Conservation (phyloP, 2,329 filamentous ascomycete genomes). For the Aspergillus amoenus region DNA sequence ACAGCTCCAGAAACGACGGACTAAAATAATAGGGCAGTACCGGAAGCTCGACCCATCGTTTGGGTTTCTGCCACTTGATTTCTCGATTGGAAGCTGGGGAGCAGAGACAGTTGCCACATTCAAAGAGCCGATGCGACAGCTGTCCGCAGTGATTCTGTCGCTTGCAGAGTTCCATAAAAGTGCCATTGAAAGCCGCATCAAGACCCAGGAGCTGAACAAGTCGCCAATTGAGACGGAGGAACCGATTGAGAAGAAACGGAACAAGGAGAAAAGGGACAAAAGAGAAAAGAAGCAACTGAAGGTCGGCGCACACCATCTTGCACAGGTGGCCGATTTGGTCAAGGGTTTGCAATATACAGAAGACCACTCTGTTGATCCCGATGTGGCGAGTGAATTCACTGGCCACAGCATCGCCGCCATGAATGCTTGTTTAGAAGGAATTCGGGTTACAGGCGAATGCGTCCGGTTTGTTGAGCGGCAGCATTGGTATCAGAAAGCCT, state of each 20-base stretch:
- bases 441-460: slow-evolving; percentile 6
- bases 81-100: slow-evolving; percentile 49
- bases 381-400: slow-evolving; percentile 35
- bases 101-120: slow-evolving; percentile 44
- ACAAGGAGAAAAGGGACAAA: neutral
- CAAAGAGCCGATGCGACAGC: slow-evolving; percentile 36
- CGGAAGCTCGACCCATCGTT: slow-evolving; percentile 42
- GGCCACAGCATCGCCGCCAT: slow-evolving; percentile 28
- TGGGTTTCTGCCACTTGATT: slow-evolving; percentile 49
- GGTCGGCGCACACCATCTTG: neutral
- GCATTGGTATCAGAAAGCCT: slow-evolving; percentile 28
- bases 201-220: slow-evolving; percentile 1
- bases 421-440: slow-evolving; percentile 24
- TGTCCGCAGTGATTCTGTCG: slow-evolving; percentile 35
- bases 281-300: neutral
- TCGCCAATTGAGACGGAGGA: neutral
- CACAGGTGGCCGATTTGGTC: neutral
- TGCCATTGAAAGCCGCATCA: slow-evolving; percentile 16
- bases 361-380: slow-evolving; percentile 28
- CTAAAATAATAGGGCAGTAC: slow-evolving; percentile 35
- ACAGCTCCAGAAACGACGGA: slow-evolving; percentile 32
- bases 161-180: slow-evolving; percentile 48
- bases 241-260: slow-evolving; percentile 5
- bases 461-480: slow-evolving; percentile 30
- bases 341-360: slow-evolving; percentile 25